Conservation (phyloP, 2,329 filamentous ascomycete genomes). For the Ophiosphaerella herpotricha region DNA sequence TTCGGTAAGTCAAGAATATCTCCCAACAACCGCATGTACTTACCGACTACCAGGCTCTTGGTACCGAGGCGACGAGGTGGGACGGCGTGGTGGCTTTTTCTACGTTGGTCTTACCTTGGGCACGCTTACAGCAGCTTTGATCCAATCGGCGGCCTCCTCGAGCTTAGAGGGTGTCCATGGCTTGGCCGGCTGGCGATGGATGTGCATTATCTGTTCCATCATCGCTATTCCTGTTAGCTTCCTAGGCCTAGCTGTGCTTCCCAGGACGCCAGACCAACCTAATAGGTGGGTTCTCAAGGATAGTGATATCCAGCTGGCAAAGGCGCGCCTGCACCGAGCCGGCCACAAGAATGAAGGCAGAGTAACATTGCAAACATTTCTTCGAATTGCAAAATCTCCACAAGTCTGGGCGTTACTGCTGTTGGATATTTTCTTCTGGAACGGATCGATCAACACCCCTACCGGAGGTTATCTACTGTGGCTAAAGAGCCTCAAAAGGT, state of each 20-base stretch:
- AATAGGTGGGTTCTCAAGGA: conserved; percentile 55
- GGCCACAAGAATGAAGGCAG: conserved; percentile 44
- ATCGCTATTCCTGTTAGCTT: conserved; percentile 62
- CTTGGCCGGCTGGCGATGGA: conserved; percentile 42
- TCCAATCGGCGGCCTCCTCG: conserved; percentile 44
- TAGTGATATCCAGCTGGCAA: conserved; percentile 54
- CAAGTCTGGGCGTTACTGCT: conserved; percentile 58
- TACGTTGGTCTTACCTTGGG: conserved; percentile 59
- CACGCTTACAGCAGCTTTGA: conserved; percentile 58
- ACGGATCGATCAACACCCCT: conserved; percentile 53
- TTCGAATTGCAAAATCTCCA: conserved; percentile 41
- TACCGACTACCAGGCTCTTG: conserved; percentile 46
- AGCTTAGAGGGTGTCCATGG: conserved; percentile 63
- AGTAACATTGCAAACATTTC: conserved; percentile 24
- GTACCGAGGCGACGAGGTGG: conserved; percentile 52
- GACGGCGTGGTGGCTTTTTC: conserved; percentile 58
- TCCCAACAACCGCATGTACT: background rate
- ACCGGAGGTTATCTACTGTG: conserved; percentile 61
- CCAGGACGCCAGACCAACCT: conserved; percentile 57
- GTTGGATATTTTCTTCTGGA: conserved; percentile 63
- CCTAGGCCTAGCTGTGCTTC: conserved; percentile 57
- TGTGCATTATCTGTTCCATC: conserved; percentile 49
- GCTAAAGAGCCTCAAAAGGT: conserved; percentile 61
- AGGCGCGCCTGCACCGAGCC: conserved; percentile 51
- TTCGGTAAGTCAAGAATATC: conserved; percentile 18